Base-by-base conservation (phyloP, 2,329 filamentous ascomycete genomes). In the Malbranchea zuffiana region DNA sequence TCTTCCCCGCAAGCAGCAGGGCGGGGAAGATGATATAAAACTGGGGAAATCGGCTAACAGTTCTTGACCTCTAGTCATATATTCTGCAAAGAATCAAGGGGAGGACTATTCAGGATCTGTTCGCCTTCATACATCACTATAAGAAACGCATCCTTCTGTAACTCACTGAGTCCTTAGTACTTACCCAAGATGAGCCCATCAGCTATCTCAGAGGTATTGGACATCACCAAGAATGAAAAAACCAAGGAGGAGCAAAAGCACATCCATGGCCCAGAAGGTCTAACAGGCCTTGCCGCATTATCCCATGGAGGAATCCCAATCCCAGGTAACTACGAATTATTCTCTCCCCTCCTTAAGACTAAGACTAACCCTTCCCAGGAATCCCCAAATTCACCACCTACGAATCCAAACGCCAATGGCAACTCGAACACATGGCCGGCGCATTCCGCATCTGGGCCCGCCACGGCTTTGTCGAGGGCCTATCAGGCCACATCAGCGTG, bases 361-460 rank as follows among this genome's bases (percentile, higher is more conserved):
- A 10, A 21, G 16, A 19, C 3, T 23, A 18, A 11, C 17, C 6
- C 12, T 11, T 10, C 10, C 19, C 30, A 44, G 42, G 42, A 15
- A 44, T 56, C 36, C 48, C 48, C n/a, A 44, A 21, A 26, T 57
- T 57, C 34, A 45, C 43, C 20, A 51, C 60, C 39, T 52, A 52
- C 35, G 52, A 54, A 29, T 43, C 53, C 15, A 56, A 61, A 48
- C 46, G 57, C 20, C 51, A 52, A 34, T 60, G 57, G 41, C 51
- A 54, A 35, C 60, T 60, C 29, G 53, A 67, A 11, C 59, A 67
- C 31, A 58, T 70, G 50, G 67, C 61, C 0, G 55, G 59, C 4
- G 65, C 67, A 0, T 70, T 70, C 40, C 59, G 67, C 17, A 60
- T 68, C 5, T 70, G 69, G 51, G 60, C 62, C 1, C 61, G 65